A percentile compares a stretch with the other conserved stretches of the same genome.
These are phyloP conservation scores for Gossypium arboreum DNA, from an alignment of 345 rosid genomes.

Conservation along the genomic window DNA sequence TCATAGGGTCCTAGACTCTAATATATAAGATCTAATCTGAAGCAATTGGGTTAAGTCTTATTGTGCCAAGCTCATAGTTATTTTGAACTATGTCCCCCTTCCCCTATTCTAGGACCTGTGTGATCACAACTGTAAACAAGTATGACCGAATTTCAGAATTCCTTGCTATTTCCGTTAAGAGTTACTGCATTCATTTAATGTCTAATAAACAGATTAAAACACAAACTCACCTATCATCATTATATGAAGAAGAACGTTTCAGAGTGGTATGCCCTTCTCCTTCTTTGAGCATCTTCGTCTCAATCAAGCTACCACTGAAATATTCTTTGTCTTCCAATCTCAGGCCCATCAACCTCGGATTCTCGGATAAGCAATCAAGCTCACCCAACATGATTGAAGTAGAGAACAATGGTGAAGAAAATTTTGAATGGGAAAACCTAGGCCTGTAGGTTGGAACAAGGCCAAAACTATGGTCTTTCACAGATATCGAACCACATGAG, in stretches of 20 bases:
- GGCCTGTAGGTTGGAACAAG: conserved; percentile 76
- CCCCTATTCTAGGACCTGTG: background rate
- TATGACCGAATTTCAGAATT: background rate
- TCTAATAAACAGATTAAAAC: background rate
- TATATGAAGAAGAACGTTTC: conserved; percentile 92
- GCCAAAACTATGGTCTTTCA: conserved; percentile 85
- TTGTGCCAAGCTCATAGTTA: background rate
- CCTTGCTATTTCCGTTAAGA: background rate
- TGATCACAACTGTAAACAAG: background rate
- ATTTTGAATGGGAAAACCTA: conserved; percentile 65
- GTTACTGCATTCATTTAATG: background rate
- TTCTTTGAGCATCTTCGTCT: conserved; percentile 55
- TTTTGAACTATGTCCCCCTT: background rate
- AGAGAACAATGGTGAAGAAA: conserved; percentile 63
- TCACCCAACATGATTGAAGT: conserved; percentile 71
- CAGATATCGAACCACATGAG: conserved; percentile 94
- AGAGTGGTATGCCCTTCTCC: conserved; percentile 46
- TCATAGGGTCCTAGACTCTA: background rate
- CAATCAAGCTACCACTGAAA: conserved; percentile 88
- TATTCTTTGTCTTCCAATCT: conserved; percentile 84
- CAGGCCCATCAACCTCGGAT: conserved; percentile 66
- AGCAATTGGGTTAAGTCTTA: background rate
- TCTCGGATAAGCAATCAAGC: conserved; percentile 74
- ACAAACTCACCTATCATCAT: conserved; percentile 76
- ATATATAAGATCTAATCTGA: background rate